Evolutionary conservation across 345 rosid genomes (phyloP), one percentile per base, ranked within the genome.

Genomic region (Rhizophora apiculata): DNA sequence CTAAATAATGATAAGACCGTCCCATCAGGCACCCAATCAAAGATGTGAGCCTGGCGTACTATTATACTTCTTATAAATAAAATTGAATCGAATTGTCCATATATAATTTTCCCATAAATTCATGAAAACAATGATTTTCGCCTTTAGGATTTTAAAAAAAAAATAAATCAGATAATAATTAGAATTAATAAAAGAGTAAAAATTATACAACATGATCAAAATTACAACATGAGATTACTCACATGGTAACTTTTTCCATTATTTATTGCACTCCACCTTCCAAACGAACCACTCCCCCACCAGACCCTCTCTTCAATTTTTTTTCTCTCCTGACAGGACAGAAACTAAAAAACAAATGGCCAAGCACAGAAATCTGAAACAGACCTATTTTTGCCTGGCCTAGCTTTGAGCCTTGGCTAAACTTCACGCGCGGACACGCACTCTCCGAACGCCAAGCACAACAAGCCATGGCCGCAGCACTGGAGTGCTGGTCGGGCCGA

Each of bases 401-500:
- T 49, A 0, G 24, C 34, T 21, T 16, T 26, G 22, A 60, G 4
- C 52, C 4, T n/a, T n/a, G n/a, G 10, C 63, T 39, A 3, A 13
- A 21, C 53, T 29, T 39, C 49, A 13, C 49, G 49, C 49, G 49
- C 49, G 0, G 19, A 13, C 49, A 43, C 49, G 18, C 16, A 49
- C 21, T 1, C 48, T 1, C 48, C 1, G 0, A 22, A 4, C 31
- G 11, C 27, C 26, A 2, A 22, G 37, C 51, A 43, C 49, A 43
- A 18, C 49, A 43, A 15, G 36, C 71, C 22, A 89, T 94, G 98
- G 93, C 97, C 61, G 97, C 97, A n/a, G 96, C 98, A 3, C 73
- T 94, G 8, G 98, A 94, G 80, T 94, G 98, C 88, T 89, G 97
- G 97, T 89, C 97, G 3, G 86, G 96, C 74, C 81, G 97, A 61